Evolutionary conservation across 305 asterid species (phyloP).

Genomic region (Vinca major): DNA sequence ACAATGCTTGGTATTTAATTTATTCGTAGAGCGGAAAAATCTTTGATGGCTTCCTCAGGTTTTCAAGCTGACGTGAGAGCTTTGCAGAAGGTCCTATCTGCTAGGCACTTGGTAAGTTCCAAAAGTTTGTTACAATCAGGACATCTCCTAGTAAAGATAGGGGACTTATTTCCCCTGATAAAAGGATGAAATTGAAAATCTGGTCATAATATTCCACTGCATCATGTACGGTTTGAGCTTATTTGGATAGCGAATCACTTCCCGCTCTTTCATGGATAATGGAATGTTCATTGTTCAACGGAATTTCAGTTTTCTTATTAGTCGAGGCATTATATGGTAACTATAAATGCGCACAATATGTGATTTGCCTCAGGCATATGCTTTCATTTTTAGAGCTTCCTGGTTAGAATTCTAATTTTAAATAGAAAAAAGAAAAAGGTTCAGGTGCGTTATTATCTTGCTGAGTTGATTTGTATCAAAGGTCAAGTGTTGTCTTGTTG

Average conservation of each 20-base stretch:
- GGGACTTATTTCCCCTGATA: neutral
- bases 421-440: neutral
- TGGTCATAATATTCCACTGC: neutral
- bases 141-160: neutral
- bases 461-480: neutral
- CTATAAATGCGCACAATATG: neutral
- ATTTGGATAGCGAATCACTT: neutral
- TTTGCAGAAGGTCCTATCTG: slow-evolving; percentile 73
- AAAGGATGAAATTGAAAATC: neutral
- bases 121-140: neutral
- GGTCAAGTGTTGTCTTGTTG: neutral
- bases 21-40: slow-evolving; percentile 62
- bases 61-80: slow-evolving; percentile 95
- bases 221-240: too few relatives aligned
- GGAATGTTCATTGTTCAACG: neutral
- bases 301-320: neutral
- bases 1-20: neutral
- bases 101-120: slow-evolving; percentile 62
- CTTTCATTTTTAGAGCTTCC: neutral
- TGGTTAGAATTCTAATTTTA: neutral
- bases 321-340: neutral
- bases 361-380: neutral
- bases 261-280: neutral
- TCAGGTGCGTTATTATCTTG: neutral
- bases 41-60: slow-evolving; percentile 93